Percentiles rank a stretch among this genome's conserved stretches.
These are phyloP conservation scores for Gossypium mustelinum DNA, from an alignment of 345 rosid species.

Conservation along the genomic window DNA sequence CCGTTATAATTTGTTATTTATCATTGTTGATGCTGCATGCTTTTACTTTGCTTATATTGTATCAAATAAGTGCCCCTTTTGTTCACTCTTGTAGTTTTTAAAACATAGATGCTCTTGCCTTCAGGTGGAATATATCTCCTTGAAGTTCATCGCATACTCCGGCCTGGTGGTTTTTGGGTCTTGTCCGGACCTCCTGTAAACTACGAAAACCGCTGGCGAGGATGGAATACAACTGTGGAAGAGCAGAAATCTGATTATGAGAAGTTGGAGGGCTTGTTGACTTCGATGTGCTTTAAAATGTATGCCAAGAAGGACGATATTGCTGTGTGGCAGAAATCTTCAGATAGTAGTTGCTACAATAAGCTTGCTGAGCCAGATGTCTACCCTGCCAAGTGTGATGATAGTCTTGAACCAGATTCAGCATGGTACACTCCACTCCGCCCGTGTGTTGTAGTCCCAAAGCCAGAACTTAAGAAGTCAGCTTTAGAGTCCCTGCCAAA, in stretches of 20 bases:
- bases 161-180: conserved; percentile 99
- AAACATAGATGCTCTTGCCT: conserved; percentile 13
- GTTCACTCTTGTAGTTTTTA: conserved; percentile 8
- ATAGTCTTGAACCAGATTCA: conserved; percentile 91
- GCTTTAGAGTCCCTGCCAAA: conserved; percentile 60
- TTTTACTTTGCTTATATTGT: background rate
- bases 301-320: conserved; percentile 82
- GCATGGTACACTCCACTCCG: conserved; percentile 98
- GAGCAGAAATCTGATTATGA: conserved; percentile 87
- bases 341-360: conserved; percentile 62
- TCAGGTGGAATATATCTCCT: conserved; percentile 94
- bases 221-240: conserved; percentile 95
- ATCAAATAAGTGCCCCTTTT: background rate
- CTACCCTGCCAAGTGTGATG: conserved; percentile 91
- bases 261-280: conserved; percentile 66
- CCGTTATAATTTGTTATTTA: no score
- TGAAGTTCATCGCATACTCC: conserved; percentile 84
- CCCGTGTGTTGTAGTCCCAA: conserved; percentile 82
- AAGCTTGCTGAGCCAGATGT: conserved; percentile 63
- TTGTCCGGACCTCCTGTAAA: conserved; percentile 97
- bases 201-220: conserved; percentile 85
- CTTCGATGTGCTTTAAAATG: conserved; percentile 90
- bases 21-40: no score
- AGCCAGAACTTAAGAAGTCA: conserved; percentile 53
- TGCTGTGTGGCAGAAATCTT: conserved; percentile 89